Conservation (phyloP, 148 eudicot genomes). For the Cornus controversa region DNA sequence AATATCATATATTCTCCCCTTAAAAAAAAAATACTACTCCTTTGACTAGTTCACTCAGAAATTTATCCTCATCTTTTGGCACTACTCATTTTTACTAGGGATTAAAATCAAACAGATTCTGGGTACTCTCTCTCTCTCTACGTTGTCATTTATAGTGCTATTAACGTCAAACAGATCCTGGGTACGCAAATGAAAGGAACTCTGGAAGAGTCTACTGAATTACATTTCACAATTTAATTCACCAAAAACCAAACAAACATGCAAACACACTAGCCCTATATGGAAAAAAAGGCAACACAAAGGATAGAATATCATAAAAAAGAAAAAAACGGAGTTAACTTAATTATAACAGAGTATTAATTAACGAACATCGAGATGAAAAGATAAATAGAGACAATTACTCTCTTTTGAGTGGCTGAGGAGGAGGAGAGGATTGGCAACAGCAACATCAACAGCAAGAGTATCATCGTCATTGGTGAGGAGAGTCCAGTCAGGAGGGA, state of each 20-base stretch:
- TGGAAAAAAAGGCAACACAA: neutral
- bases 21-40: too few relatives aligned
- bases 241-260: neutral
- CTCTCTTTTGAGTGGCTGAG: conserved; percentile 4
- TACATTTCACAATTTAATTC: neutral
- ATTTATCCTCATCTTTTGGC: too few relatives aligned
- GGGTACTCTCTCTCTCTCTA: neutral
- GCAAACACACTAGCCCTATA: neutral
- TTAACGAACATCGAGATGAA: neutral
- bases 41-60: too few relatives aligned
- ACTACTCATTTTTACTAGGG: neutral
- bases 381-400: conserved; percentile 3
- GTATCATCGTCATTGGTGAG: conserved; percentile 29
- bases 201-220: neutral
- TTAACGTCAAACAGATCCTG: neutral
- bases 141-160: too few relatives aligned
- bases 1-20: too few relatives aligned
- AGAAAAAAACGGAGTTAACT: too few relatives aligned
- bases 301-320: neutral
- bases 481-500: conserved; percentile 80
- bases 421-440: conserved; percentile 12
- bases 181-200: neutral
- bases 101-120: conserved; percentile 7
- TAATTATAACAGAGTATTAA: neutral
- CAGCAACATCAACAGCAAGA: conserved; percentile 13